phyloP scores from a whole-genome alignment of 2,329 filamentous ascomycete species.

The Arthrobotrys sinensis region DNA sequence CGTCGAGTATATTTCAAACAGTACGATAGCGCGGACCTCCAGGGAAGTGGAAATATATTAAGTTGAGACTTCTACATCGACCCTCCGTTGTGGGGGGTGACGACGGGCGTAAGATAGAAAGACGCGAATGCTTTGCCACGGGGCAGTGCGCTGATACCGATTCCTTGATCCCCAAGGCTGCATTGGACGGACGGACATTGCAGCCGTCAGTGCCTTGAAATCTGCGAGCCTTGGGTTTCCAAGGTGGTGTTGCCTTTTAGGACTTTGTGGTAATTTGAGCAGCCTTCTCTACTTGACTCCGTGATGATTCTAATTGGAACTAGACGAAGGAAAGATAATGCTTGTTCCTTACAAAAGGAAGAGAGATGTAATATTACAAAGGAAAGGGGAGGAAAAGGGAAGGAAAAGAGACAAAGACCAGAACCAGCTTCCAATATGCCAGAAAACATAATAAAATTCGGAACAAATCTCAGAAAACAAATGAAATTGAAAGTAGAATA shows the following conservation, averaged over 20 bases:
- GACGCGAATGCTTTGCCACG: no score
- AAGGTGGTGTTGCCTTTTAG: not conserved
- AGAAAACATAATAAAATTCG: not conserved
- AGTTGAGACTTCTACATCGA: no score
- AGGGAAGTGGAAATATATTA: no score
- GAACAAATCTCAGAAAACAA: not conserved
- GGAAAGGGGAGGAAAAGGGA: constrained; percentile 3
- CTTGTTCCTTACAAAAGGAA: constrained; percentile 26
- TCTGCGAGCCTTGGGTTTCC: not conserved
- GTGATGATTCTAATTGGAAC: not conserved
- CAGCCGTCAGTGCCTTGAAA: not conserved
- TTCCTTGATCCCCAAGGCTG: no score
- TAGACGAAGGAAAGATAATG: constrained; percentile 20
- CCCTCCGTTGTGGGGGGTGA: no score
- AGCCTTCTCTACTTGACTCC: not conserved
- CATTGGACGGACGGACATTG: not conserved
- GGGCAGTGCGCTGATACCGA: no score
- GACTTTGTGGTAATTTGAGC: constrained; percentile 13
- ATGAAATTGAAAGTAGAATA: constrained; percentile 11
- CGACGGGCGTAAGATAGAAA: no score
- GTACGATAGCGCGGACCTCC: no score
- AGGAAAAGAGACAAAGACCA: constrained; percentile 21
- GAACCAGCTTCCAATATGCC: constrained; percentile 41
- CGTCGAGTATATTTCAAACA: no score
- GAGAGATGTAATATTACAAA: constrained; percentile 17